Evolutionary conservation across 306 rosid species (phyloP), one percentile per base, ranked within the genome.

Genomic region (Chamaecrista fasciculata): DNA sequence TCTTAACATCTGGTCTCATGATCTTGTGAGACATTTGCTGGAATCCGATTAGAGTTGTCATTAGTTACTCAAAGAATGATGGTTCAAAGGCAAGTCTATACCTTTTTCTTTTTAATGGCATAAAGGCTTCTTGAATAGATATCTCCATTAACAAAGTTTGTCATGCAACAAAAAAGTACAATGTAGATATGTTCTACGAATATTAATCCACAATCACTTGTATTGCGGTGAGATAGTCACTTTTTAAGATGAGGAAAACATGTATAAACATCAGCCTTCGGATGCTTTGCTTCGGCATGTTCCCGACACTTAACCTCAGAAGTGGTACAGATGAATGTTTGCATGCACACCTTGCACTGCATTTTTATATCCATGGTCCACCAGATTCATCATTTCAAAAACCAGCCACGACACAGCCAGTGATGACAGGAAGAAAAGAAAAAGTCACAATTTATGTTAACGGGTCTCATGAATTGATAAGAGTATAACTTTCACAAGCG

Each of bases 291-390:
- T 61, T 80, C 85, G 2, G 90, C 90, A 44, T 79, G 90, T 56
- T 82, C 85, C 57, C 82, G 60, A 26, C 87, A 82, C 76, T 85
- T 85, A 57, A 79, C 83, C 77, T 85, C 85, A 58, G 86, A 61
- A 43, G 90, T 82, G 51, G 87, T 85, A 60, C 86, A 85, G 1
- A 82, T 79, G 76, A 85, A 85, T 70, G 86, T 85, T 48, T 82
- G 83, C 90, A 85, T 79, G 74, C 90, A 85, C 47, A 77, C 90
- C 85, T 82, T 85, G 83, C 90, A 82, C 83, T 85, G 86, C 78
- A 71, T 59, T 48, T 33, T 33, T 40, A 44, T 18, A 48, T 18
- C 70, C 78, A 43, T 25, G 43, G 65, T 36, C 66, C 36, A 37
- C 60, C 46, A 14, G 5, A 61, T 47, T 48, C 42, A 34, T 25